Conservation (phyloP, 2,329 filamentous ascomycete genomes). For the Aspergillus neoniger region DNA sequence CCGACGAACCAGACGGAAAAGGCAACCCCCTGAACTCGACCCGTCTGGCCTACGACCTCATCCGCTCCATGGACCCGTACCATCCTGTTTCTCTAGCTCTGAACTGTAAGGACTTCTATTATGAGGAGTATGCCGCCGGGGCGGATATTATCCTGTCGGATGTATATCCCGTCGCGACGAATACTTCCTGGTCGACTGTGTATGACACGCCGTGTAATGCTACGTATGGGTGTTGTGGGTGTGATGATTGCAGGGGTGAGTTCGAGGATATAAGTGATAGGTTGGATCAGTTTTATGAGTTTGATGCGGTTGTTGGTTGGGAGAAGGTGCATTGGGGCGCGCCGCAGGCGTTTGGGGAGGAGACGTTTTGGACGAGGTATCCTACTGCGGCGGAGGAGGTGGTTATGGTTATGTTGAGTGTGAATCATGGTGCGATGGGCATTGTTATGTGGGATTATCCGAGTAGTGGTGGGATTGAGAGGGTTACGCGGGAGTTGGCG, state of each 20-base stretch:
- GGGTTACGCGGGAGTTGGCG: background rate
- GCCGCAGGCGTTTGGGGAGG: slow-evolving; percentile 7
- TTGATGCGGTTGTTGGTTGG: background rate
- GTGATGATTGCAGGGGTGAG: background rate
- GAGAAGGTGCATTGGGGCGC: slow-evolving; percentile 6
- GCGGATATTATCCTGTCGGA: slow-evolving; percentile 3
- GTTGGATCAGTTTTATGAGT: background rate
- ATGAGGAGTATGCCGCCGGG: background rate
- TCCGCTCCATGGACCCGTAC: background rate
- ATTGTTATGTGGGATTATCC: slow-evolving; percentile 6
- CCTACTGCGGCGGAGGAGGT: background rate
- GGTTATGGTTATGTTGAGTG: background rate
- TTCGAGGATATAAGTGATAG: background rate
- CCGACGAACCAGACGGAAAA: slow-evolving; percentile 4
- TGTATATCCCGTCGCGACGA: background rate
- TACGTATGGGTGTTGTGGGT: slow-evolving; percentile 2
- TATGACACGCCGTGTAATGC: slow-evolving; percentile 4
- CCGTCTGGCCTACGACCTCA: background rate
- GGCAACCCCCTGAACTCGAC: background rate
- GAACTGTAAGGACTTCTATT: slow-evolving; percentile 3
- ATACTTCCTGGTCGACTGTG: background rate
- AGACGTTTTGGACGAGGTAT: slow-evolving; percentile 2
- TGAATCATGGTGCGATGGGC: background rate
- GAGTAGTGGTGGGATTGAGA: background rate
- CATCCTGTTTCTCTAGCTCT: background rate